Evolutionary conservation across 257 asterid species (phyloP).

Genomic region (Buddleja alternifolia): DNA sequence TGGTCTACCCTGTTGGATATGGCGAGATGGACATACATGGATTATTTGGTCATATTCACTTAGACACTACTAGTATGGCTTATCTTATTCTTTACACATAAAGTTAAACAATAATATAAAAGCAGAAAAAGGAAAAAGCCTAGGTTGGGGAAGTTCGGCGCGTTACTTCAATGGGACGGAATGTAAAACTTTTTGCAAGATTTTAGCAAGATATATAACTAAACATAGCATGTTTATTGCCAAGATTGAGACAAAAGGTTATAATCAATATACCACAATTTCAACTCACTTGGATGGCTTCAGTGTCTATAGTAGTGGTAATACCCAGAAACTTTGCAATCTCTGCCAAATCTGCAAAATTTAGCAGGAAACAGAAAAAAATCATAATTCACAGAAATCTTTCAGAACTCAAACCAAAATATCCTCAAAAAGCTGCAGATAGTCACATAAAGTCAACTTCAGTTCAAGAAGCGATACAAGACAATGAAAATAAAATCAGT

Average conservation of each 20-base stretch:
- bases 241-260: neutral
- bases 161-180: neutral
- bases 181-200: neutral
- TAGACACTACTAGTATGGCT: neutral
- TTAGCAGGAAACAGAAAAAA: constrained; percentile 11
- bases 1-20: neutral
- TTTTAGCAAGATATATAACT: neutral
- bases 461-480: neutral
- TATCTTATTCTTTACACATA: neutral
- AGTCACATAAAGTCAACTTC: constrained; percentile 18
- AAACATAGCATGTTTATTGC: neutral
- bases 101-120: neutral
- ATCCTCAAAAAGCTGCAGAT: constrained; percentile 19
- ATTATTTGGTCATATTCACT: neutral
- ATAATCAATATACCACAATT: neutral
- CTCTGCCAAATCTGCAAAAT: constrained; percentile 90
- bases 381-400: too few species aligned
- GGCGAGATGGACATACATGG: neutral
- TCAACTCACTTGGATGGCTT: constrained; percentile 88
- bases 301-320: constrained; percentile 84
- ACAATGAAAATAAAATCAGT: neutral
- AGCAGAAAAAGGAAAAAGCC: too few species aligned
- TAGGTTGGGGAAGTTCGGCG: neutral
- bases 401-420: constrained; percentile 10
- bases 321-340: constrained; percentile 95